Conservation (phyloP, 306 rosid genomes). For the Castanopsis chinensis region DNA sequence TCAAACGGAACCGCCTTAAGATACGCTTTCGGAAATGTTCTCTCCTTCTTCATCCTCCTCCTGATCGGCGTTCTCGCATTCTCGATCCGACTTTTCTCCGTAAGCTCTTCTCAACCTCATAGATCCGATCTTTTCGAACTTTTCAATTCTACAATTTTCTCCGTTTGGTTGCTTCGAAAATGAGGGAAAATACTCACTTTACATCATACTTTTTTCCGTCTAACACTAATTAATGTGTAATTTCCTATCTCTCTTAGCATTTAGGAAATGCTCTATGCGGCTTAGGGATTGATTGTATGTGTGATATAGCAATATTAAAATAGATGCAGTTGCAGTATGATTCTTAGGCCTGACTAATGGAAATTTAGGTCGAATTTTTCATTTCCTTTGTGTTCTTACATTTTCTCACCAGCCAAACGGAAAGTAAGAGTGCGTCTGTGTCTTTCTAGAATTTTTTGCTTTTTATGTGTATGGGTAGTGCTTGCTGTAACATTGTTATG, state of each 20-base stretch:
- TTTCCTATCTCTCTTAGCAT: neutral
- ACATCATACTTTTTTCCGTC: too few relatives aligned
- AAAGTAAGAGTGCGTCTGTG: neutral
- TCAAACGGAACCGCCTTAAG: slow-evolving; percentile 47
- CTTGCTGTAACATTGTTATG: slow-evolving; percentile 14
- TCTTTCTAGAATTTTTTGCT: neutral
- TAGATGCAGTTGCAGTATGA: neutral
- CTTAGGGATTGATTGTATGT: neutral
- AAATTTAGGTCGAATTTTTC: neutral
- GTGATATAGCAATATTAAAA: neutral
- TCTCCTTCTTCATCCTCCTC: slow-evolving; percentile 81
- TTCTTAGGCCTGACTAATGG: neutral
- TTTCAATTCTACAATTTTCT: neutral
- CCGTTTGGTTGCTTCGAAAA: slow-evolving; percentile 10
- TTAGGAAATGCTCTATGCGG: neutral
- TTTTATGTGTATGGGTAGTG: neutral
- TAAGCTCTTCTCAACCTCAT: slow-evolving; percentile 46
- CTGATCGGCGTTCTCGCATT: slow-evolving; percentile 97
- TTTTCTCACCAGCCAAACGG: neutral
- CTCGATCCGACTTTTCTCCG: slow-evolving; percentile 99
- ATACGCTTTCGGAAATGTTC: slow-evolving; percentile 81
- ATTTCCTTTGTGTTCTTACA: neutral
- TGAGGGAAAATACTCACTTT: neutral
- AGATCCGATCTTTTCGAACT: slow-evolving; percentile 39
- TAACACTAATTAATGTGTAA: too few relatives aligned